phyloP scores from a whole-genome alignment of 169 alveolate species.

The Plasmodium coatneyi region DNA sequence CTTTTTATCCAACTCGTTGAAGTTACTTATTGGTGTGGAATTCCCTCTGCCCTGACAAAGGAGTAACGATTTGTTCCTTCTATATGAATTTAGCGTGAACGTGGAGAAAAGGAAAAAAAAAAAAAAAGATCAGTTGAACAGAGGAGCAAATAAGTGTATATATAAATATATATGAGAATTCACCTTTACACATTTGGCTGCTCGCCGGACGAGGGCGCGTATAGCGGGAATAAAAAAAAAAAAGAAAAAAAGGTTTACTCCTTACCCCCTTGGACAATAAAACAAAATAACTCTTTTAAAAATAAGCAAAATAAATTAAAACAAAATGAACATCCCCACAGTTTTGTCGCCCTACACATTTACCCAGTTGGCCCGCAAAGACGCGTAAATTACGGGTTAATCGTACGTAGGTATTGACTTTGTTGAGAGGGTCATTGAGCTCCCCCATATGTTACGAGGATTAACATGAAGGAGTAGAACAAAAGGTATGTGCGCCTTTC shows the following conservation, averaged over 20 bases:
- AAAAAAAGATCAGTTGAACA: not conserved
- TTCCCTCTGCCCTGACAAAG: not conserved
- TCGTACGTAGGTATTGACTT: not conserved
- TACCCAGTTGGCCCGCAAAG: not conserved
- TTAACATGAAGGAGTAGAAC: not conserved
- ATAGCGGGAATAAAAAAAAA: not conserved
- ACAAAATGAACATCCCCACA: not conserved
- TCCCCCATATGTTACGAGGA: not conserved
- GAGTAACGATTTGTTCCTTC: not conserved
- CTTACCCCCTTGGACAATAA: not conserved
- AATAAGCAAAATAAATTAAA: slow-evolving; percentile 1
- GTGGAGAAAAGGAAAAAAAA: not conserved
- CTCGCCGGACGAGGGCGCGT: not conserved
- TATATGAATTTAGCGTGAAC: not conserved
- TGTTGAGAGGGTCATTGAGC: not conserved
- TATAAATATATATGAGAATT: not conserved
- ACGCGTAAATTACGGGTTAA: not conserved
- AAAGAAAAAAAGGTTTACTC: not conserved
- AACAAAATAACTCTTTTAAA: not conserved
- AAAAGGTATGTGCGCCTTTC: not conserved
- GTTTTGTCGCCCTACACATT: not conserved
- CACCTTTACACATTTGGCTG: not conserved
- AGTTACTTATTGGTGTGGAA: not conserved
- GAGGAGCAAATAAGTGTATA: not conserved
- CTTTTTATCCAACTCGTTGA: not conserved